Evolutionary conservation across 495 filamentous ascomycete genomes (phyloP), one percentile per base, ranked within the genome.

Genomic region (Penicillium goetzii): DNA sequence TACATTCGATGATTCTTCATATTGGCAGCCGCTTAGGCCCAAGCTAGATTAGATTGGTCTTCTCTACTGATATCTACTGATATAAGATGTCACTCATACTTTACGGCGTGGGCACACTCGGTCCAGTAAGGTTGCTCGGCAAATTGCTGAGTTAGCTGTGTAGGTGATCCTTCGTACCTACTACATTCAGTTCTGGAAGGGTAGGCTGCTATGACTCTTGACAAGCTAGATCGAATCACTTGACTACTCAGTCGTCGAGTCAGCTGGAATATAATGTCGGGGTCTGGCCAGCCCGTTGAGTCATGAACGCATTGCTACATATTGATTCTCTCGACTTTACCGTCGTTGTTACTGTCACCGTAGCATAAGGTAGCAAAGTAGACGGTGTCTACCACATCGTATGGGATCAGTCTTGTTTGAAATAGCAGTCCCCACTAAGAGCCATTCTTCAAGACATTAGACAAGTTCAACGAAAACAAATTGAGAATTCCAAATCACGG

Each of bases 341-440:
- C 25, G 47, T 50, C 0, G 3, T 14, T 4, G n/a, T 30, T 23
- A 28, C 2, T 12, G 56, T 47, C 30, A 47, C 26, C 14, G 56
- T 58, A 45, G 41, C 28, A 58, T 49, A 58, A 38, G 32, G 32
- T 30, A 19, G 17, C 40, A 49, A 28, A 26, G 17, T 10, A 32
- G n/a, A 34, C 12, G 26, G 41, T 11, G 9, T 58, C 41, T n/a
- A 17, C 56, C 26, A 58, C 17, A 28, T 58, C 41, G 56, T 47
- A 47, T n/a, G 7, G 4, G 5, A 0, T 11, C 26, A 33, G 56
- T 49, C 56, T 19, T 23, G 7, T 58, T 58, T 33, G 11, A 45
- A 45, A 58, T 30, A 17, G 19, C 41, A 19, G n/a, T 6, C 8
- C n/a, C 1, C 1, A 43, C 41, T 2, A 43, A n/a, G 10, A 25